Conservation (phyloP, 441 rosid genomes). For the Kokia cookei region DNA sequence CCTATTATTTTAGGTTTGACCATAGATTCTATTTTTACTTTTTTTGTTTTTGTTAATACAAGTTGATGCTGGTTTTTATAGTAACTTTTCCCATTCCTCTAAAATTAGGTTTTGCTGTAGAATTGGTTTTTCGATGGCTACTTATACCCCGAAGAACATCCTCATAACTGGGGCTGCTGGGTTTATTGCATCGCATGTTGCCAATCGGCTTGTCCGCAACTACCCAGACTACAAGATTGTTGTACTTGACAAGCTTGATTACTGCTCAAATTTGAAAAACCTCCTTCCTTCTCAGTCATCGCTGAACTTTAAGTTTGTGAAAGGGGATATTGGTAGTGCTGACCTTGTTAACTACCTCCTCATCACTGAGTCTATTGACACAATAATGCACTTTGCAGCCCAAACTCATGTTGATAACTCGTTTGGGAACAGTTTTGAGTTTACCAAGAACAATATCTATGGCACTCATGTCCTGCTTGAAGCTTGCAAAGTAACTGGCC, state of each 20-base stretch:
- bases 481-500: slow-evolving; percentile 65
- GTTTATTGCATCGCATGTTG: slow-evolving; percentile 62
- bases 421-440: slow-evolving; percentile 64
- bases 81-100: not conserved
- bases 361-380: slow-evolving; percentile 55
- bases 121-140: slow-evolving; percentile 40
- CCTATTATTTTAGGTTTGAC: not conserved
- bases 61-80: not conserved
- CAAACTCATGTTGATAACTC: slow-evolving; percentile 67
- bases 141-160: slow-evolving; percentile 76
- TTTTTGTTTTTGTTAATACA: not conserved
- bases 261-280: slow-evolving; percentile 81
- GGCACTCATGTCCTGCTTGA: slow-evolving; percentile 60
- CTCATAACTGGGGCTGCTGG: slow-evolving; percentile 96
- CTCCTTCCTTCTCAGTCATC: slow-evolving; percentile 63
- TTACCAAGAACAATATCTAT: slow-evolving; percentile 56
- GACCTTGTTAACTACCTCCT: slow-evolving; percentile 66
- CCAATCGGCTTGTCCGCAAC: slow-evolving; percentile 65
- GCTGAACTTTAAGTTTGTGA: slow-evolving; percentile 81
- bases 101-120: slow-evolving; percentile 12
- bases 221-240: slow-evolving; percentile 86
- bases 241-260: slow-evolving; percentile 91
- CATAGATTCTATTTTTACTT: not conserved
- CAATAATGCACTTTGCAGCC: slow-evolving; percentile 68
- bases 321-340: slow-evolving; percentile 63